Base-by-base conservation (phyloP, 2,329 filamentous ascomycete species). In the Lecanicillium sp. region DNA sequence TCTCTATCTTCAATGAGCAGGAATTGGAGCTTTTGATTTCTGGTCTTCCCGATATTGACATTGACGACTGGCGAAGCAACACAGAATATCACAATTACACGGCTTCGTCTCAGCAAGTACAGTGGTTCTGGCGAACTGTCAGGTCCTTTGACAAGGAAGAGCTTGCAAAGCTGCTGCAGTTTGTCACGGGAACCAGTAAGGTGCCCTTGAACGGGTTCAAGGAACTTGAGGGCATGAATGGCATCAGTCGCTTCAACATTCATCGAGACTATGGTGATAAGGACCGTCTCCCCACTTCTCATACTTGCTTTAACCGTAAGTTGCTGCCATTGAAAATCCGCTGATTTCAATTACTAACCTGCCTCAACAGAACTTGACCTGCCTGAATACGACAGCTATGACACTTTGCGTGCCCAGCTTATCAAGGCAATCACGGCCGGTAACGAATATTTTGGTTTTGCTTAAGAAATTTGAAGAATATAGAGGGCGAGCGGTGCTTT, bases 221-320 rank as follows among this genome's bases (percentile, higher is more conserved):
- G 67, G 92, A 98, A 62, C 76, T 98, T 6, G 94, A 98, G 67
- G 94, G 92, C 49, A 98, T 98, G 92, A 96, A 98, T 56, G 92
- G 92, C 29, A 82, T 96, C 60, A 95, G 85, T 62, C 82, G 87
- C 48, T 98, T 98, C 79, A 98, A 96, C 61, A 96, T 98, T 46
- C 92, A 98, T 59, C 87, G 92, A 48, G 92, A 96, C 63, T 95
- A 94, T 64, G 89, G 90, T 52, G 90, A 84, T 70, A 96, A 95
- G 65, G 86, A 95, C 56, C 84, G 92, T 49, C 73, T 98, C 48
- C 92, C 92, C 41, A 94, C 86, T 53, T 95, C 89, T 52, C 94
- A 98, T 63, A 98, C 92, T 47, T 98, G 92, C 71, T 98, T 98
- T 68, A 98, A 98, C 62, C 92, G 88, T 95, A 78, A 83, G 86